A percentile compares a stretch with the other conserved stretches of the same genome.
Evolutionary conservation across 306 rosid species (phyloP).

Genomic region (Fragaria iinumae): DNA sequence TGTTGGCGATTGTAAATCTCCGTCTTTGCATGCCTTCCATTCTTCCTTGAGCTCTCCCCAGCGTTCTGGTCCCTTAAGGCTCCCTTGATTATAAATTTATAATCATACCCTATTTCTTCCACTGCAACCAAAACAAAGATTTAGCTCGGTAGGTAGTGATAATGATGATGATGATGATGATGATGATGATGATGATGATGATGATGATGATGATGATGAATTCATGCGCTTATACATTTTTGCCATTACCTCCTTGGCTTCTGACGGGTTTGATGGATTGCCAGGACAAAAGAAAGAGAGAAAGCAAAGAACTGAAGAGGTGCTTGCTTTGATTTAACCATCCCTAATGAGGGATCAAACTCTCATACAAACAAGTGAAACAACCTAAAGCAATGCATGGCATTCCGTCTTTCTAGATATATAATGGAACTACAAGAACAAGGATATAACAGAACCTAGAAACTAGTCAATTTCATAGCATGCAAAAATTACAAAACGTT

Average conservation of each 20-base stretch:
- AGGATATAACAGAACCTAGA: no score
- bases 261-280: neutral
- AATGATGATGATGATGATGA: no score
- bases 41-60: slow-evolving; percentile 44
- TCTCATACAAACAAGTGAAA: no score
- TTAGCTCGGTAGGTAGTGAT: neutral
- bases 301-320: neutral
- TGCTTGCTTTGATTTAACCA: neutral
- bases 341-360: neutral
- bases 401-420: neutral
- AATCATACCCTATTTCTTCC: slow-evolving; percentile 28
- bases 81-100: slow-evolving; percentile 2
- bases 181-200: neutral
- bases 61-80: slow-evolving; percentile 28
- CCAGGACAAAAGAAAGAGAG: neutral
- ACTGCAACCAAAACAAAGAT: slow-evolving; percentile 12
- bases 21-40: slow-evolving; percentile 34
- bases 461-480: no score
- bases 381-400: no score
- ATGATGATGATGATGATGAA: neutral
- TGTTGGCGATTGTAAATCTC: slow-evolving; percentile 33
- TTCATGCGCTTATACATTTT: neutral
- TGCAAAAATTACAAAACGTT: no score
- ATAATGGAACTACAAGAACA: no score
- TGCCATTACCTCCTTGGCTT: neutral